Base-by-base conservation (phyloP, 139 green algal genomes). In the Picochlorum sp. region DNA sequence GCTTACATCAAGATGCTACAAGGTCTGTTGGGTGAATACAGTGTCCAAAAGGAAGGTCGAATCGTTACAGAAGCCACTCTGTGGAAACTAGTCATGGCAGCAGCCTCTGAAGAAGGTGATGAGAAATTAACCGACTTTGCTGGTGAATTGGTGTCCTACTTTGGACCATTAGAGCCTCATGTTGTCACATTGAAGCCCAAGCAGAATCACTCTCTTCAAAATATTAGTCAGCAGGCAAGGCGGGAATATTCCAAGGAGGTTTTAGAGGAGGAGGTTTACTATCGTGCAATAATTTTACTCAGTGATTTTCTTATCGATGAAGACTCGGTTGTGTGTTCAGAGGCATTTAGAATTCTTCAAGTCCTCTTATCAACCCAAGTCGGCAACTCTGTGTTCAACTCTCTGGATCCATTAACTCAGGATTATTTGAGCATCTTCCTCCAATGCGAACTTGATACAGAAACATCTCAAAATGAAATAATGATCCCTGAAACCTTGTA, bases 131-230 rank as follows among this genome's bases (percentile, higher is more conserved):
- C 70, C 31, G 70, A 62, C n/a, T 76, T 76, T 57, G 51, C 69
- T 24, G 77, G 65, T 3, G 65, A 82, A 63, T 75, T 87, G 52
- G 63, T 87, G 38, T 80, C 81, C 3, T 14, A 76, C 3, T 49
- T 72, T 18, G 81, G 81, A 1, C 79, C 81, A 1, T 68, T 82
- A 34, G 56, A 74, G 23, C 63, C 77, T 30, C 55, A 66, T 2
- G 54, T 67, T 28, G 75, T 85, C 2, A 75, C 75, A 4, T 84
- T 83, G 60, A 60, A 83, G 55, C 20, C 69, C 23, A 50, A 54
- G 16, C 16, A 54, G n/a, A 54, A 20, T 9, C 56, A 13, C 21
- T 55, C 34, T 30, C 49, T 61, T 24, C 66, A 56, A 60, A 54
- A 54, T 7, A 54, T 54, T 9, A 26, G n/a, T 20, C 47, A 20